These are phyloP conservation scores for Cichorium intybus DNA, from an alignment of 140 eudicot species.

Conservation along the genomic window DNA sequence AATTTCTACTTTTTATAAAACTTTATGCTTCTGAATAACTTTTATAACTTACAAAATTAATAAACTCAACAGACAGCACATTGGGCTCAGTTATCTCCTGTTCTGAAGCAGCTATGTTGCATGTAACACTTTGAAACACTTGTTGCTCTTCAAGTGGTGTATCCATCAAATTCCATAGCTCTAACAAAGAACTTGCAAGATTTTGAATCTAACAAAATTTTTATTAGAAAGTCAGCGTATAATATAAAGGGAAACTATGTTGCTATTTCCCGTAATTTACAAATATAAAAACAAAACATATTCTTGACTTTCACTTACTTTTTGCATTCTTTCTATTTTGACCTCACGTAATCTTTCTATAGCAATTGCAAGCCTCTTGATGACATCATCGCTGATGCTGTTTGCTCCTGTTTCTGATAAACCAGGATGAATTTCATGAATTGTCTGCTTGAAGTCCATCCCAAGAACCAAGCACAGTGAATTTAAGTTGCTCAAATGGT, in stretches of 20 bases:
- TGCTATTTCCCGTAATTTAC: background rate
- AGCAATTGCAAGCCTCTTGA: constrained; percentile 49
- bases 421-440: constrained; percentile 60
- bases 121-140: constrained; percentile 72
- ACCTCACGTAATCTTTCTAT: constrained; percentile 58
- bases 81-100: constrained; percentile 78
- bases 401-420: constrained; percentile 46
- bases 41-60: constrained; percentile 53
- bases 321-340: constrained; percentile 71
- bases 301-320: constrained; percentile 34
- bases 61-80: constrained; percentile 67
- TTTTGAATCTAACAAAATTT: constrained; percentile 69
- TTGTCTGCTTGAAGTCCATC: constrained; percentile 60
- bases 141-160: constrained; percentile 92
- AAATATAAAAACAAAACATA: too few relatives aligned
- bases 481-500: constrained; percentile 43
- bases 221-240: constrained; percentile 7
- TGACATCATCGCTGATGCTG: constrained; percentile 51
- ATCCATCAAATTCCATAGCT: constrained; percentile 97
- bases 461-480: constrained; percentile 84
- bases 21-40: background rate
- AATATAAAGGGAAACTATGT: background rate
- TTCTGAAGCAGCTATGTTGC: constrained; percentile 89
- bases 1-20: background rate
- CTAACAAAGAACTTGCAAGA: constrained; percentile 78